Evolutionary conservation across 2,329 filamentous ascomycete species (phyloP).

Genomic region (Cladosporium halotolerans): DNA sequence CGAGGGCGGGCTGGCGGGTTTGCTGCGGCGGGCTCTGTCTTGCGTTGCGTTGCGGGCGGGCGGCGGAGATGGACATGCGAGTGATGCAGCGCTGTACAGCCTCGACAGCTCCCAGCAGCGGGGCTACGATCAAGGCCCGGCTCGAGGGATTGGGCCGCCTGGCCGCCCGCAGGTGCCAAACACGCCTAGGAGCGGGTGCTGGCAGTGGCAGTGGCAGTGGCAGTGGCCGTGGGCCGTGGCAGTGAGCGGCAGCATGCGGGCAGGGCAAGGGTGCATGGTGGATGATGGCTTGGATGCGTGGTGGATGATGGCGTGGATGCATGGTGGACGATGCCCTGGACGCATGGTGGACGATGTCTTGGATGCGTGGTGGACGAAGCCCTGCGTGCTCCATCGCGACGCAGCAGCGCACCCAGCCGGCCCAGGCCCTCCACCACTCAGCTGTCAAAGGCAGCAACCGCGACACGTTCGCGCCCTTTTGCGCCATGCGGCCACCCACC

Average conservation of each 20-base stretch:
- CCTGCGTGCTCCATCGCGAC: background rate
- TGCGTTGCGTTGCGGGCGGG: too few species aligned
- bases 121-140: constrained; percentile 8
- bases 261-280: background rate
- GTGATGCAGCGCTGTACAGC: background rate
- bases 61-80: too few species aligned
- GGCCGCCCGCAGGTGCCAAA: constrained; percentile 3
- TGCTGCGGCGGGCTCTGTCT: too few species aligned
- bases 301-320: background rate
- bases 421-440: background rate
- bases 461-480: constrained; percentile 2
- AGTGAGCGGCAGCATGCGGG: background rate
- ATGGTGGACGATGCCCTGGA: background rate
- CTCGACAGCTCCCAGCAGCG: too few species aligned
- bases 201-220: too few species aligned
- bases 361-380: background rate
- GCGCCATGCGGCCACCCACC: constrained; percentile 3
- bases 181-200: background rate
- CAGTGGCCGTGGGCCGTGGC: background rate
- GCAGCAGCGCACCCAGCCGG: too few species aligned
- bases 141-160: constrained; percentile 11
- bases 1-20: too few species aligned
- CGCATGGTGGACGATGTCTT: background rate
- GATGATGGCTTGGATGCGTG: background rate
- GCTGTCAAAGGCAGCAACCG: background rate